Conservation (phyloP, 2,329 filamentous ascomycete genomes). For the Trichoderma asperellum region DNA sequence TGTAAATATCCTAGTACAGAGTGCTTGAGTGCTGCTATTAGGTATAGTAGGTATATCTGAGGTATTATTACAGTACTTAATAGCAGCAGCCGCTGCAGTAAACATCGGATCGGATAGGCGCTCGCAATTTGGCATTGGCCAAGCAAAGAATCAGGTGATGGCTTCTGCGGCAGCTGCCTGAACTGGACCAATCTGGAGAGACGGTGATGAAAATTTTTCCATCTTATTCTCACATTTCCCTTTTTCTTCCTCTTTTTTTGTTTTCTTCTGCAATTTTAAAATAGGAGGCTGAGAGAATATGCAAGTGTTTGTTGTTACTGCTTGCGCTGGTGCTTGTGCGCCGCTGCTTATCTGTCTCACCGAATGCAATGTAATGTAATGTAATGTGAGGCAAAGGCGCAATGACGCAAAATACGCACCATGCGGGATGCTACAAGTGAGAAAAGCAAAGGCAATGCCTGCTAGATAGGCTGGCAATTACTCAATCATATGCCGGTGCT, state of each 20-base stretch:
- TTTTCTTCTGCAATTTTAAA: neutral
- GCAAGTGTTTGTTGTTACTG: conserved; percentile 7
- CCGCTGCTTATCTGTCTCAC: neutral
- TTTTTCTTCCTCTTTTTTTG: neutral
- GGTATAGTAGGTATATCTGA: too few relatives aligned
- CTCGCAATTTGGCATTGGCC: neutral
- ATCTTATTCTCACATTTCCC: neutral
- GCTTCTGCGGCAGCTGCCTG: neutral
- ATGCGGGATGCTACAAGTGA: neutral
- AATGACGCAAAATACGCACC: neutral
- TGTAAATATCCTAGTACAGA: neutral
- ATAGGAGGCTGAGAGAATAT: neutral
- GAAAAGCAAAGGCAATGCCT: neutral
- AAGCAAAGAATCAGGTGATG: neutral
- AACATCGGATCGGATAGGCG: neutral
- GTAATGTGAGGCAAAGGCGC: neutral
- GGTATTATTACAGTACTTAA: too few relatives aligned
- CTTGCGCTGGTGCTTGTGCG: neutral
- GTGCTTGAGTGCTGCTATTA: neutral
- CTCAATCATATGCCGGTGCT: neutral
- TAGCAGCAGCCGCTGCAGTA: neutral
- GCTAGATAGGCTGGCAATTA: too few relatives aligned
- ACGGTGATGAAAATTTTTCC: neutral
- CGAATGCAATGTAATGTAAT: neutral
- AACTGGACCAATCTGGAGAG: neutral